These are phyloP conservation scores for Allantophomopsis lycopodina DNA, from an alignment of 2,329 filamentous ascomycete genomes.

Conservation along the genomic window DNA sequence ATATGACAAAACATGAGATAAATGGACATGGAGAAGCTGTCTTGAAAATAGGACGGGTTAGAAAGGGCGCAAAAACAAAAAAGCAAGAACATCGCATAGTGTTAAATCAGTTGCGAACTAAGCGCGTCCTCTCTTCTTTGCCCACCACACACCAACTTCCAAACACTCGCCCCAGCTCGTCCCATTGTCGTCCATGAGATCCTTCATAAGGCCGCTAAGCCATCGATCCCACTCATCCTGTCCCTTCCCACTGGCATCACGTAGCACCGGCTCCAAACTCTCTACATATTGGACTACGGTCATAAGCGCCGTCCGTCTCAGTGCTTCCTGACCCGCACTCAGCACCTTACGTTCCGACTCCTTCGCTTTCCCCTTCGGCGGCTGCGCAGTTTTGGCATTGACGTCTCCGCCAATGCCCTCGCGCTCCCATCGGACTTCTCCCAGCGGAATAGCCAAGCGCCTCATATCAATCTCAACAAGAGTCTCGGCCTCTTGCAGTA, in stretches of 20 bases:
- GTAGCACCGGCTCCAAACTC: constrained; percentile 68
- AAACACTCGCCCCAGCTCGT: constrained; percentile 77
- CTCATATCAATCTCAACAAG: constrained; percentile 58
- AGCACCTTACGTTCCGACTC: constrained; percentile 13
- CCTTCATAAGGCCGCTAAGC: constrained; percentile 76
- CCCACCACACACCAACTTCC: constrained; percentile 78
- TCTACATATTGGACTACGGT: constrained; percentile 76
- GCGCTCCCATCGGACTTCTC: constrained; percentile 76
- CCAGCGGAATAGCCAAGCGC: constrained; percentile 74
- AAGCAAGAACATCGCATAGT: no score
- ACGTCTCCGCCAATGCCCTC: constrained; percentile 53
- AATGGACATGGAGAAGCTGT: no score
- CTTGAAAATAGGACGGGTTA: no score
- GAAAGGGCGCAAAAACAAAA: no score
- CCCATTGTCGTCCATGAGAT: constrained; percentile 67
- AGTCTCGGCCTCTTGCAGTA: constrained; percentile 67
- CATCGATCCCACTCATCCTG: constrained; percentile 88
- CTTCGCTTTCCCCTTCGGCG: constrained; percentile 16
- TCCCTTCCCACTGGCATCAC: constrained; percentile 73
- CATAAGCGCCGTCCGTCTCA: constrained; percentile 67
- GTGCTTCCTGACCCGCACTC: constrained; percentile 51
- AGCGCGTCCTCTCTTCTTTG: constrained; percentile 49
- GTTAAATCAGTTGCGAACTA: not conserved
- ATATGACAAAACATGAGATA: constrained; percentile 33
- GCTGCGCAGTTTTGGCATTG: constrained; percentile 37